Conservation (phyloP, 352 stramenopile genomes). For the Globisporangium nunn region DNA sequence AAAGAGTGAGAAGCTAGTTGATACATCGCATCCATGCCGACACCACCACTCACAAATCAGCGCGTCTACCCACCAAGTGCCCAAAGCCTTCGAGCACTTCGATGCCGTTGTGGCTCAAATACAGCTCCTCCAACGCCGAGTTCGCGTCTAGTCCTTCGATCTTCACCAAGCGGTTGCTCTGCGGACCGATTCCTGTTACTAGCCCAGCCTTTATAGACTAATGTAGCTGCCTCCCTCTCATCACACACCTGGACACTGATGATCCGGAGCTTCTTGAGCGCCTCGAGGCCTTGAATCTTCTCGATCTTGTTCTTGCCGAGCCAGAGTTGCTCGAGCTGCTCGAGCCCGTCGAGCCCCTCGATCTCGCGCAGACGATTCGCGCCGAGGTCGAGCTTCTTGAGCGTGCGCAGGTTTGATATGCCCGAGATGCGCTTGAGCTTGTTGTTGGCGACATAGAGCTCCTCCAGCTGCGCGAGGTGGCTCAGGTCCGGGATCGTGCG, state of each 20-base stretch:
- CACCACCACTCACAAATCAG: too few relatives aligned
- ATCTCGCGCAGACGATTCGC: constrained; percentile 95
- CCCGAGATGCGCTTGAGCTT: constrained; percentile 95
- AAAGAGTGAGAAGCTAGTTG: too few relatives aligned
- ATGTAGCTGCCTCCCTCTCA: too few relatives aligned
- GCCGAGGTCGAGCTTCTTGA: constrained; percentile 95
- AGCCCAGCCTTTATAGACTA: neutral
- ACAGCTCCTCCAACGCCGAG: constrained; percentile 93
- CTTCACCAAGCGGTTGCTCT: constrained; percentile 94
- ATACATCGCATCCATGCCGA: too few relatives aligned
- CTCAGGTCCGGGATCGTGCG: constrained; percentile 79
- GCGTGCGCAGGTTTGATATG: constrained; percentile 67
- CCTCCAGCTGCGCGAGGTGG: constrained; percentile 81
- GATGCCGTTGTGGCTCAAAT: constrained; percentile 97
- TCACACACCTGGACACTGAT: constrained; percentile 60
- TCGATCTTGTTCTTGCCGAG: constrained; percentile 98
- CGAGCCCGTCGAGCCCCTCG: constrained; percentile 86
- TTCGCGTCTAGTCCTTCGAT: constrained; percentile 90
- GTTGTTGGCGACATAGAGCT: constrained; percentile 96
- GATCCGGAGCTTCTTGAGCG: constrained; percentile 85
- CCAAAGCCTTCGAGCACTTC: constrained; percentile 69
- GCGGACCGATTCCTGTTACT: constrained; percentile 5
- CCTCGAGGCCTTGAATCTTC: constrained; percentile 80
- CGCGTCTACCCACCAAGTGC: constrained; percentile 43
- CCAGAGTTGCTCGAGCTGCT: constrained; percentile 93